Conservation (phyloP, 129 eudicot species). For the Ambrosia artemisiifolia region DNA sequence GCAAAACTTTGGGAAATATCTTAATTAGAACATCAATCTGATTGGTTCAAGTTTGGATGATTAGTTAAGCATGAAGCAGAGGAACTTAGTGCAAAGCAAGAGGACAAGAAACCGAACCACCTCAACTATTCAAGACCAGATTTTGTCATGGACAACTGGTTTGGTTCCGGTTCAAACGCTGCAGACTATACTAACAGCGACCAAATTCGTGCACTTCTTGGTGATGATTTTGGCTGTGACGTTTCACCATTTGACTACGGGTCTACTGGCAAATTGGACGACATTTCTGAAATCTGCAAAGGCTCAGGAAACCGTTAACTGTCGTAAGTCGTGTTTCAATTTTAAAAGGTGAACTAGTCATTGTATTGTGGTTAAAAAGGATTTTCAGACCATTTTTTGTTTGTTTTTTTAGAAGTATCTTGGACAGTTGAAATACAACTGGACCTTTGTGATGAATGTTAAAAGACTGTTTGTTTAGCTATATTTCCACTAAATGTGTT, state of each 20-base stretch:
- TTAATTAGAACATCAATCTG: background rate
- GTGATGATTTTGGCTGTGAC: slow-evolving; percentile 47
- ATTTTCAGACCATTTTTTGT: slow-evolving; percentile 4
- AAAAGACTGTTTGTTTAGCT: slow-evolving; percentile 16
- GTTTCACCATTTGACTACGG: slow-evolving; percentile 20
- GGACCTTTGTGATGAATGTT: slow-evolving; percentile 19
- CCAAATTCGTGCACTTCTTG: slow-evolving; percentile 44
- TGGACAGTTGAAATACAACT: background rate
- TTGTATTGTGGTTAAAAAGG: background rate
- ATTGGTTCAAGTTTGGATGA: background rate
- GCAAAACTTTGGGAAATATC: background rate
- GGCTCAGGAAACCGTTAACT: slow-evolving; percentile 17
- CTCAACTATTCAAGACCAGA: slow-evolving; percentile 55
- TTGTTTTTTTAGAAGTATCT: background rate
- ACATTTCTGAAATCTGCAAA: slow-evolving; percentile 25
- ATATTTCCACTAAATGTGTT: slow-evolving; percentile 17
- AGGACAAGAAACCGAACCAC: slow-evolving; percentile 28
- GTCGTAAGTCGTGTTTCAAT: background rate
- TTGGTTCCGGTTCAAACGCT: slow-evolving; percentile 33
- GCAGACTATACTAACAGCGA: slow-evolving; percentile 37
- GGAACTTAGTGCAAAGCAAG: slow-evolving; percentile 32
- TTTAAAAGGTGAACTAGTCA: slow-evolving; percentile 20
- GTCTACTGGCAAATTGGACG: slow-evolving; percentile 30
- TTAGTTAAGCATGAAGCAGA: slow-evolving; percentile 48
- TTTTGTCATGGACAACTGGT: slow-evolving; percentile 55